Conservation (phyloP, 768 basidiomycete genomes). For the Suillus decipiens region DNA sequence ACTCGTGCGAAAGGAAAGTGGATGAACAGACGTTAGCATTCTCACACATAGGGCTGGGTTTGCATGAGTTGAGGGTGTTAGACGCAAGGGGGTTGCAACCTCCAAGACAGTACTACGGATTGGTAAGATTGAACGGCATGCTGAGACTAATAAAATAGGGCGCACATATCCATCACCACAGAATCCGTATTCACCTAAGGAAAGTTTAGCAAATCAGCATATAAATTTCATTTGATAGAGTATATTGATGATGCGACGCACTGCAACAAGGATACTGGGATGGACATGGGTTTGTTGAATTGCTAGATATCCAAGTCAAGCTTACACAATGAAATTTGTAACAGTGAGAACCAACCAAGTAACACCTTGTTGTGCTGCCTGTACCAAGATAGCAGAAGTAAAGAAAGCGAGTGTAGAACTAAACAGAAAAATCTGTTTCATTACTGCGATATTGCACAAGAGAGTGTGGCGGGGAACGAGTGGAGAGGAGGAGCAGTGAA, state of each 20-base stretch:
- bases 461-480: constrained; percentile 15
- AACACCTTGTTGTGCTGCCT: constrained; percentile 28
- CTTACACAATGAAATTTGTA: not conserved
- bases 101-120: constrained; percentile 70
- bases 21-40: constrained; percentile 49
- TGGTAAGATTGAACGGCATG: constrained; percentile 11
- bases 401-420: constrained; percentile 23
- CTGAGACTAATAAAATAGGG: not conserved
- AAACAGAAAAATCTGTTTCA: constrained; percentile 9
- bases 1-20: not conserved
- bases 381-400: constrained; percentile 21
- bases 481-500: not conserved
- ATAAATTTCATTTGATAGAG: constrained; percentile 1
- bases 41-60: constrained; percentile 71
- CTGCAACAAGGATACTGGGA: constrained; percentile 46
- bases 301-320: constrained; percentile 29
- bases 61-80: constrained; percentile 61
- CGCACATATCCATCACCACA: constrained; percentile 47
- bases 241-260: constrained; percentile 25
- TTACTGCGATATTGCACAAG: constrained; percentile 16
- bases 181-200: constrained; percentile 53
- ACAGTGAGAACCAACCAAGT: constrained; percentile 26
- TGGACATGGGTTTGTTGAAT: constrained; percentile 38
- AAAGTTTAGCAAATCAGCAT: constrained; percentile 1
- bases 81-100: constrained; percentile 86